Conservation (phyloP, 2,329 filamentous ascomycete genomes). For the Sporothrix humicola region DNA sequence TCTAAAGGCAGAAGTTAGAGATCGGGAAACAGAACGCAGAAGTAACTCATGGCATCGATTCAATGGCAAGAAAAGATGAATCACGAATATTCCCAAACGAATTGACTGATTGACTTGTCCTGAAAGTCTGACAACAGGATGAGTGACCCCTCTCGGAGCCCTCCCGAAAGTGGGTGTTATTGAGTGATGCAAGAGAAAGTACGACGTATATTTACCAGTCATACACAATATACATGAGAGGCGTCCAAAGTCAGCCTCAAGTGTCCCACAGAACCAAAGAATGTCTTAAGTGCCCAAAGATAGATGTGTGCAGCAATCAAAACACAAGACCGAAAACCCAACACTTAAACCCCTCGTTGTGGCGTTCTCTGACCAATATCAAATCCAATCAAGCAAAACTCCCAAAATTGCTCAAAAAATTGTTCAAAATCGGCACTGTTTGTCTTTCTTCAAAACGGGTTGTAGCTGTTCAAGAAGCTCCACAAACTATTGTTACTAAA, state of each 20-base stretch:
- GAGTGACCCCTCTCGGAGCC: neutral
- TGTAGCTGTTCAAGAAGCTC: constrained; percentile 60
- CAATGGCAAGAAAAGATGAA: too few relatives aligned
- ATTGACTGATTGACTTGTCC: too few relatives aligned
- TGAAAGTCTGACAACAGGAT: too few relatives aligned
- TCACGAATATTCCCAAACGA: too few relatives aligned
- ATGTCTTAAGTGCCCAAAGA: too few relatives aligned
- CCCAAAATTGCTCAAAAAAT: neutral
- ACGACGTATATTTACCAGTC: neutral
- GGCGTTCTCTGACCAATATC: constrained; percentile 8
- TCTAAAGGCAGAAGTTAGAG: too few relatives aligned
- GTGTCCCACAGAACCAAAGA: too few relatives aligned
- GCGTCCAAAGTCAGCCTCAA: neutral
- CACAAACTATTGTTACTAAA: constrained; percentile 62
- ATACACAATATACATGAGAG: neutral
- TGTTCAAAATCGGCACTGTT: neutral
- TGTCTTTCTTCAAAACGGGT: constrained; percentile 38
- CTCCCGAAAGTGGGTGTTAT: neutral
- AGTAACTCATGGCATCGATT: neutral
- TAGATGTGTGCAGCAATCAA: too few relatives aligned
- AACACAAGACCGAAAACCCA: too few relatives aligned
- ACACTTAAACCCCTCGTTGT: neutral
- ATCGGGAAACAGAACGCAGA: neutral
- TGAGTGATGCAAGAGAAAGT: neutral
- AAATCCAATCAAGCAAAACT: neutral